A percentile compares a stretch with the other conserved stretches of the same genome.
Conservation (phyloP, 2,329 filamentous ascomycete genomes). For the Diplocarpon mali region DNA sequence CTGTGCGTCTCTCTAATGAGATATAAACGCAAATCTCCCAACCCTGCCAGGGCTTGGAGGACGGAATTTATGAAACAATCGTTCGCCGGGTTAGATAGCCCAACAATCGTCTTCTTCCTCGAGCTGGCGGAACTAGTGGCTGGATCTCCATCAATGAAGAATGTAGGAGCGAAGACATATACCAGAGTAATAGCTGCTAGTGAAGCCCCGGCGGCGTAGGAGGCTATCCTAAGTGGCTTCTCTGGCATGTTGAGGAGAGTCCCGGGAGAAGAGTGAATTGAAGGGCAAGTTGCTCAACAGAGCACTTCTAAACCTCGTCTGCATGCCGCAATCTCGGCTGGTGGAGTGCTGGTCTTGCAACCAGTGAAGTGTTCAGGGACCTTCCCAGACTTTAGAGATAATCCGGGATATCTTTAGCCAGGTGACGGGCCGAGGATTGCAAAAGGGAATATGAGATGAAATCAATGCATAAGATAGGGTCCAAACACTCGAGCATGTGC, state of each 20-base stretch:
- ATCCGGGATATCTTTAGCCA: background rate
- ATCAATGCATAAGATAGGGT: slow-evolving; percentile 4
- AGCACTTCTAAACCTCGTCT: background rate
- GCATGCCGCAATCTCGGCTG: slow-evolving; percentile 2
- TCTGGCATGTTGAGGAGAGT: slow-evolving; percentile 53
- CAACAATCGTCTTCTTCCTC: slow-evolving; percentile 80
- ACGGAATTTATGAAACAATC: slow-evolving; percentile 97
- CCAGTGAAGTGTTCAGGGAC: slow-evolving; percentile 1
- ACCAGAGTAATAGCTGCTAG: slow-evolving; percentile 90
- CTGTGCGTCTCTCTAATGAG: slow-evolving; percentile 85
- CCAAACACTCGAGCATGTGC: too few species aligned
- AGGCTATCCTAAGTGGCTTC: slow-evolving; percentile 71
- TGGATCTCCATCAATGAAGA: slow-evolving; percentile 78
- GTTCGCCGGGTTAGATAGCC: slow-evolving; percentile 82
- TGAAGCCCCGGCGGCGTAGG: slow-evolving; percentile 90
- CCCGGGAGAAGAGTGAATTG: background rate
- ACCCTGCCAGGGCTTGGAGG: slow-evolving; percentile 80
- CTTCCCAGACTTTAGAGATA: slow-evolving; percentile 2
- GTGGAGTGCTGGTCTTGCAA: background rate
- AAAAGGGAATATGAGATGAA: slow-evolving; percentile 1
- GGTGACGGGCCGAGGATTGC: background rate
- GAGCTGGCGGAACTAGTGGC: slow-evolving; percentile 36
- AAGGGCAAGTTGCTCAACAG: background rate
- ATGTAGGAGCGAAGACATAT: slow-evolving; percentile 97
- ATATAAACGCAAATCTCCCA: slow-evolving; percentile 82